A percentile compares a stretch with the other conserved stretches of the same genome.
These are phyloP conservation scores for Esteya vermicola DNA, from an alignment of 2,329 filamentous ascomycete genomes.

Conservation along the genomic window DNA sequence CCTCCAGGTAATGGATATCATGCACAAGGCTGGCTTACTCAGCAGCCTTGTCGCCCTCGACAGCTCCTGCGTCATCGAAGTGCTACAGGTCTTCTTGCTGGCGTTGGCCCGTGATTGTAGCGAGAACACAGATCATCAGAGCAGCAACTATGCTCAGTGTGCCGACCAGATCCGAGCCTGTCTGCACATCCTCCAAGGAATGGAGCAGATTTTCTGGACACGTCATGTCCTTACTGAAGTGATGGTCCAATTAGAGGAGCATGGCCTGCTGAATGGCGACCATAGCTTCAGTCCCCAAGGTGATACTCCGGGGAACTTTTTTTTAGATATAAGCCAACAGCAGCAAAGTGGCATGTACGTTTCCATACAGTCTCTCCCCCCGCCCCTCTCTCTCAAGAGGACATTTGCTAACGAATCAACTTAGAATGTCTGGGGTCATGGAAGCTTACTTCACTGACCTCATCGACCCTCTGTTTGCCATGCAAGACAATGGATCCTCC, in stretches of 20 bases:
- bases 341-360: conserved; percentile 3
- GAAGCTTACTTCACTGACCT: conserved; percentile 12
- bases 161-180: conserved; percentile 9
- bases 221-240: conserved; percentile 13
- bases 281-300: conserved; percentile 10
- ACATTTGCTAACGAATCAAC: neutral
- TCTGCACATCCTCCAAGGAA: conserved; percentile 12
- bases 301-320: conserved; percentile 9
- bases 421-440: conserved; percentile 9
- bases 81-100: conserved; percentile 14
- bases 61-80: conserved; percentile 11
- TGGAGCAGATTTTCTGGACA: conserved; percentile 15
- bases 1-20: conserved; percentile 9
- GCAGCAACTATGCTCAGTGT: neutral
- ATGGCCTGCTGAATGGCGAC: conserved; percentile 11
- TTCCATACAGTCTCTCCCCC: too few species aligned
- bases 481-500: conserved; percentile 2
- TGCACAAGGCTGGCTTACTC: conserved; percentile 11
- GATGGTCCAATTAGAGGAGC: conserved; percentile 13
- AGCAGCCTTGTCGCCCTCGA: conserved; percentile 13
- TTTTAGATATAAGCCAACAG: conserved; percentile 10
- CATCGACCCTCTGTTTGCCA: conserved; percentile 8
- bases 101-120: conserved; percentile 7
- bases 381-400: too few species aligned
- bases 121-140: too few species aligned